Evolutionary conservation across 1,284 basidiomycete genomes (phyloP).

Genomic region (Termitomyces sp.): DNA sequence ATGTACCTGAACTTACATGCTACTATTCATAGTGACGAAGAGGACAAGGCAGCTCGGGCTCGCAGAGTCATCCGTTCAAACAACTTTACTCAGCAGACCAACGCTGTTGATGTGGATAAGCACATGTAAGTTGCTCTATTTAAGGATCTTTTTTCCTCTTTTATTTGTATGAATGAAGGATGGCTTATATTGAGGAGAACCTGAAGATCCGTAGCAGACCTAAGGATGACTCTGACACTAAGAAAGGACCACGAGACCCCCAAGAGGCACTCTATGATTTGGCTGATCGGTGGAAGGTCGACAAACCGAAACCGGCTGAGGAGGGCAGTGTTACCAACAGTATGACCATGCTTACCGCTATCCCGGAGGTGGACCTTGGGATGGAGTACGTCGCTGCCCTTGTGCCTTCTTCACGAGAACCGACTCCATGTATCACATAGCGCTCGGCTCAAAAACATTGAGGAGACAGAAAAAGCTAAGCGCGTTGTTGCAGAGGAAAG

Average conservation of each 20-base stretch:
- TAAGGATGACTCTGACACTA: conserved; percentile 39
- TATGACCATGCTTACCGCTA: conserved; percentile 90
- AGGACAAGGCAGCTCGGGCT: conserved; percentile 62
- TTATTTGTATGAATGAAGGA: conserved; percentile 52
- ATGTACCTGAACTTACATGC: neutral
- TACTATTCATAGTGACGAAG: conserved; percentile 43
- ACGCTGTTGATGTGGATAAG: conserved; percentile 93
- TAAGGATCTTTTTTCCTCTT: neutral
- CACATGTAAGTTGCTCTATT: conserved; percentile 73
- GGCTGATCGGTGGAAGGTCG: conserved; percentile 66
- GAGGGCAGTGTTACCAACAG: conserved; percentile 93
- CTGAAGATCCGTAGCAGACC: conserved; percentile 72
- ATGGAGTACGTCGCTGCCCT: conserved; percentile 73
- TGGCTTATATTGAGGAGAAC: conserved; percentile 96
- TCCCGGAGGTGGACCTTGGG: conserved; percentile 95
- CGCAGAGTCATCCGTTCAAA: conserved; percentile 76
- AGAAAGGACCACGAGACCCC: conserved; percentile 53
- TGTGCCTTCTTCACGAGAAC: neutral
- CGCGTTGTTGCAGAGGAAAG: conserved; percentile 73
- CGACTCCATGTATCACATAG: conserved; percentile 37
- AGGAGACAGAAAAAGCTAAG: conserved; percentile 95
- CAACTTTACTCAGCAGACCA: conserved; percentile 97
- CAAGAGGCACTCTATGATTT: conserved; percentile 81
- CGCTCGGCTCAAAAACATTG: conserved; percentile 88
- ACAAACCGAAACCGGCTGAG: conserved; percentile 55